phyloP scores from a whole-genome alignment of 805 yeast genomes.

The Schwanniomyces polymorphus region DNA sequence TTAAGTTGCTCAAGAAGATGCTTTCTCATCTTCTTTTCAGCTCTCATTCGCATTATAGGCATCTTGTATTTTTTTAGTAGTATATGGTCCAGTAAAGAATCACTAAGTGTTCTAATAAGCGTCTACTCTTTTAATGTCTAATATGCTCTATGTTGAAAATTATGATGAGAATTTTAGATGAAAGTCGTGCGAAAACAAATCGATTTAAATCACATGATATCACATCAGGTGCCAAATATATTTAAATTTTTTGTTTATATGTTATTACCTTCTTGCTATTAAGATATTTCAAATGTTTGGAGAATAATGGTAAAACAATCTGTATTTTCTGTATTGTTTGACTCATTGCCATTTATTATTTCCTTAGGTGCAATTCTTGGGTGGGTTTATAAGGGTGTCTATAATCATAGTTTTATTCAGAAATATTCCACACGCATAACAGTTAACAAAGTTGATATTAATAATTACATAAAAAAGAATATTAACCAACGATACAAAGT shows the following conservation, averaged over 20 bases:
- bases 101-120: not conserved
- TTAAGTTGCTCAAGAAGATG: constrained; percentile 45
- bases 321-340: constrained; percentile 1
- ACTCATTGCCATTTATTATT: constrained; percentile 11
- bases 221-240: not conserved
- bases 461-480: constrained; percentile 15
- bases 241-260: not conserved
- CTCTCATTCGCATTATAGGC: constrained; percentile 38
- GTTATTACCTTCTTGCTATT: not conserved
- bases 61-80: constrained; percentile 16
- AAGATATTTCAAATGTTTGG: not conserved
- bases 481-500: constrained; percentile 15
- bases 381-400: constrained; percentile 22
- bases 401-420: constrained; percentile 24
- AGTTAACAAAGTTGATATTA: constrained; percentile 23
- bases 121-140: not conserved
- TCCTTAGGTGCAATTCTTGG: constrained; percentile 14
- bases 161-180: constrained; percentile 2
- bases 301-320: not conserved
- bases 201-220: not conserved
- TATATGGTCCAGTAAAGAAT: not conserved
- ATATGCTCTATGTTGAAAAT: not conserved
- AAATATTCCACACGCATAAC: constrained; percentile 17
- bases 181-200: constrained; percentile 1
- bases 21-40: constrained; percentile 49